Evolutionary conservation across 305 asterid genomes (phyloP).

Genomic region (Ruellia speciosa): DNA sequence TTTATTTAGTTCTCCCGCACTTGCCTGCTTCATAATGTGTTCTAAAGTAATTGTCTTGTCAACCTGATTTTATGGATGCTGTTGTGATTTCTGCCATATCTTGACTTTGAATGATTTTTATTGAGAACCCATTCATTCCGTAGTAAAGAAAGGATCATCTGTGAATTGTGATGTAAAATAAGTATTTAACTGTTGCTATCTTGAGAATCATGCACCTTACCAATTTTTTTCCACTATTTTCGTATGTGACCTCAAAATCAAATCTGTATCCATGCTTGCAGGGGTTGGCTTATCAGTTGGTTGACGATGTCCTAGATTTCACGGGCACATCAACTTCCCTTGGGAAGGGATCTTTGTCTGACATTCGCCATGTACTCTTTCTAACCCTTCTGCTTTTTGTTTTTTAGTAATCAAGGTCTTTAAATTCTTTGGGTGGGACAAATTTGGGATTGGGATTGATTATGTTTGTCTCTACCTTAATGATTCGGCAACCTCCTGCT

Average conservation of each 20-base stretch:
- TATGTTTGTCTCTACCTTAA: too few species aligned
- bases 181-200: background rate
- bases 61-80: background rate
- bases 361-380: slow-evolving; percentile 76
- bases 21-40: background rate
- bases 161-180: background rate
- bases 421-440: too few species aligned
- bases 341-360: slow-evolving; percentile 91
- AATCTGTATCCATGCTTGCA: slow-evolving; percentile 28
- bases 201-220: background rate
- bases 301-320: slow-evolving; percentile 94
- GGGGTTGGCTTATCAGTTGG: slow-evolving; percentile 94
- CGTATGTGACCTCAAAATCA: background rate
- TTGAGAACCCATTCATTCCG: too few species aligned
- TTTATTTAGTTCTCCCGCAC: background rate
- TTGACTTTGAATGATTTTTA: background rate
- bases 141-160: background rate
- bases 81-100: background rate
- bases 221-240: background rate
- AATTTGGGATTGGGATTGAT: too few species aligned
- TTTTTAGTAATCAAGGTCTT: background rate
- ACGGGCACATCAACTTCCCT: slow-evolving; percentile 86
- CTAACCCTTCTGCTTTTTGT: slow-evolving; percentile 15
- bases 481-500: background rate
- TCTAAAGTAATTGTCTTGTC: background rate